Percentiles rank a stretch among this genome's conserved stretches.
These are phyloP conservation scores for Ganoderma lingzhi DNA, from an alignment of 1,284 basidiomycete genomes.

Conservation along the genomic window DNA sequence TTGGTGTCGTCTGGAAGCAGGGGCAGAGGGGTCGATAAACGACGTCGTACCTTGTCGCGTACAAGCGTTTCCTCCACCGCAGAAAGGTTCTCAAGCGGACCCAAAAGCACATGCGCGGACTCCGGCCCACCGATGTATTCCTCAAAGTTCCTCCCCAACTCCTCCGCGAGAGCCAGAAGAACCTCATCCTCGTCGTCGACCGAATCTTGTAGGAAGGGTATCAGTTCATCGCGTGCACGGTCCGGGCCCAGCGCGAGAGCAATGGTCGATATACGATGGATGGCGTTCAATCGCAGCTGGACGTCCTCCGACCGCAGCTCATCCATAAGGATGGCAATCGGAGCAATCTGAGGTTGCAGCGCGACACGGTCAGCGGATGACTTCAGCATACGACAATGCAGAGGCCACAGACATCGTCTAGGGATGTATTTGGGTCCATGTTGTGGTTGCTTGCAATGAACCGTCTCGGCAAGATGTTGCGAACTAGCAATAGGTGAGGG, in stretches of 20 bases:
- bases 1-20: not conserved
- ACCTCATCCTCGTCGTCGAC: conserved; percentile 99
- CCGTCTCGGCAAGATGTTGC: conserved; percentile 3
- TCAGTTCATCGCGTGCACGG: conserved; percentile 94
- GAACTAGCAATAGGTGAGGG: not conserved
- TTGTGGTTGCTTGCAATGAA: conserved; percentile 14
- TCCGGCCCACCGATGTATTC: conserved; percentile 95
- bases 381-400: not conserved
- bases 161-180: conserved; percentile 94
- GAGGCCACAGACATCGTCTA: conserved; percentile 25
- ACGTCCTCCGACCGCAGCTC: conserved; percentile 97
- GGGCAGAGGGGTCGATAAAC: not conserved
- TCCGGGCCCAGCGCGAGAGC: conserved; percentile 96
- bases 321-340: conserved; percentile 92
- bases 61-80: conserved; percentile 99
- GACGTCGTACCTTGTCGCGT: conserved; percentile 85
- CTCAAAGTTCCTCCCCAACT: conserved; percentile 91
- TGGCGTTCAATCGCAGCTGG: conserved; percentile 92
- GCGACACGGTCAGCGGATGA: not conserved
- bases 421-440: conserved; percentile 31
- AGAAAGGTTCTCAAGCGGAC: conserved; percentile 95
- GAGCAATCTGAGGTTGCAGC: conserved; percentile 64
- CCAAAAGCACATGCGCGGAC: conserved; percentile 89
- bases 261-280: conserved; percentile 98
- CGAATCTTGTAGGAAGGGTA: conserved; percentile 97